A percentile compares a stretch with the other conserved stretches of the same genome.
Evolutionary conservation across 257 asterid species (phyloP).

Genomic region (Fraxinus americana): DNA sequence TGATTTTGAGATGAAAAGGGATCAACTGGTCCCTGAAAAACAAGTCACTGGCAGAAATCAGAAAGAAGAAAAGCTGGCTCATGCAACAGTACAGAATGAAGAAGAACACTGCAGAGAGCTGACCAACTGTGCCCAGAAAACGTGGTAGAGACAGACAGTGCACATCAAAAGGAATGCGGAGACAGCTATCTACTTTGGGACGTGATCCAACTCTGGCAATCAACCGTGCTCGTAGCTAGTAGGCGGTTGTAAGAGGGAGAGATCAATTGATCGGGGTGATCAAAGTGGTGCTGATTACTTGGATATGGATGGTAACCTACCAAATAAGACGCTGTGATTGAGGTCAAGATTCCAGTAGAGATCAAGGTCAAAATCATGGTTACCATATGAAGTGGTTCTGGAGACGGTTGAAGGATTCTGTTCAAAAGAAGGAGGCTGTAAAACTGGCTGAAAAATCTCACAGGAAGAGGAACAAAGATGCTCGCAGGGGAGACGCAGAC

Average conservation of each 20-base stretch:
- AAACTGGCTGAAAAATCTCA: constrained; percentile 51
- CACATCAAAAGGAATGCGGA: constrained; percentile 77
- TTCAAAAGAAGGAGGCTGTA: constrained; percentile 71
- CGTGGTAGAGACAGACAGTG: constrained; percentile 68
- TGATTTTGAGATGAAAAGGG: constrained; percentile 81
- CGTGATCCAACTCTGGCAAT: constrained; percentile 76
- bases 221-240: constrained; percentile 64
- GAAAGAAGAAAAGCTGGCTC: constrained; percentile 78
- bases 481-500: constrained; percentile 81
- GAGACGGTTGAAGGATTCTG: constrained; percentile 75
- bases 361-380: constrained; percentile 61
- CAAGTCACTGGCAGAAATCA: constrained; percentile 57
- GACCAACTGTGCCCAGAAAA: constrained; percentile 77
- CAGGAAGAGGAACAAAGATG: constrained; percentile 75
- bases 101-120: constrained; percentile 87
- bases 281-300: constrained; percentile 40
- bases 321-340: constrained; percentile 66
- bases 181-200: constrained; percentile 67
- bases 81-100: constrained; percentile 73
- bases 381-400: constrained; percentile 69
- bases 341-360: constrained; percentile 40
- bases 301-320: constrained; percentile 72
- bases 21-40: constrained; percentile 74
- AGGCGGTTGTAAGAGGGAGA: background rate
- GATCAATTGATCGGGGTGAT: constrained; percentile 50